Percentiles rank a stretch among this genome's conserved stretches.
phyloP scores from a whole-genome alignment of 805 yeast species.

The Candida golubevii region DNA sequence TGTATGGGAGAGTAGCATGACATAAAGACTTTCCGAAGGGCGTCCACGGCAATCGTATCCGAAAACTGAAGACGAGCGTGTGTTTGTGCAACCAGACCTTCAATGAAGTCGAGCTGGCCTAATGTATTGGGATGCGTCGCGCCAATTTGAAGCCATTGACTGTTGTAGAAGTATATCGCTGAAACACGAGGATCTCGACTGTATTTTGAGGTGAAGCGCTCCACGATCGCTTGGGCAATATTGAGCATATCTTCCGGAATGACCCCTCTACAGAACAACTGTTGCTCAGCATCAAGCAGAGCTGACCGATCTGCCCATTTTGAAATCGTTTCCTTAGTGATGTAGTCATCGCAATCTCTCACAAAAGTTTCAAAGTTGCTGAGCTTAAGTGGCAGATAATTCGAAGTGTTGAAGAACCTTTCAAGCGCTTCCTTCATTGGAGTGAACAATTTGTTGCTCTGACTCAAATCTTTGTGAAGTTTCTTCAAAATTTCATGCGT shows the following conservation, averaged over 20 bases:
- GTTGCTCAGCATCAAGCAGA: conserved; percentile 52
- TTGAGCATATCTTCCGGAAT: conserved; percentile 44
- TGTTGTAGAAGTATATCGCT: conserved; percentile 58
- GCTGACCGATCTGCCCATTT: conserved; percentile 11
- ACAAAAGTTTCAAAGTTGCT: conserved; percentile 57
- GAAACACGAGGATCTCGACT: conserved; percentile 46
- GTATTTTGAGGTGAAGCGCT: conserved; percentile 42
- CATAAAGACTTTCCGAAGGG: conserved; percentile 34
- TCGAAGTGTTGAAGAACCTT: conserved; percentile 45
- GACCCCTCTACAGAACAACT: conserved; percentile 56
- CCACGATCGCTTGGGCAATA: conserved; percentile 42
- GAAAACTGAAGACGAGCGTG: conserved; percentile 18
- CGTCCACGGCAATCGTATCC: conserved; percentile 29
- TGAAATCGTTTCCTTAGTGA: conserved; percentile 27
- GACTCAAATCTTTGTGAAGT: conserved; percentile 47
- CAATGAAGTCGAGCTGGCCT: neutral
- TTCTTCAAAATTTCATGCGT: conserved; percentile 55
- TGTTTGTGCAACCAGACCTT: conserved; percentile 2
- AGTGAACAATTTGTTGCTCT: conserved; percentile 36
- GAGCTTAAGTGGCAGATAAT: conserved; percentile 52
- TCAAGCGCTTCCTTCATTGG: conserved; percentile 53
- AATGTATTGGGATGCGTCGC: conserved; percentile 9
- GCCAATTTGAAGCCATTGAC: conserved; percentile 57
- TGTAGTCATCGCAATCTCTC: conserved; percentile 48
- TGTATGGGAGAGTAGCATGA: conserved; percentile 11